Conservation (phyloP, 2,329 filamentous ascomycete genomes). For the Aspergillus caelatus region DNA sequence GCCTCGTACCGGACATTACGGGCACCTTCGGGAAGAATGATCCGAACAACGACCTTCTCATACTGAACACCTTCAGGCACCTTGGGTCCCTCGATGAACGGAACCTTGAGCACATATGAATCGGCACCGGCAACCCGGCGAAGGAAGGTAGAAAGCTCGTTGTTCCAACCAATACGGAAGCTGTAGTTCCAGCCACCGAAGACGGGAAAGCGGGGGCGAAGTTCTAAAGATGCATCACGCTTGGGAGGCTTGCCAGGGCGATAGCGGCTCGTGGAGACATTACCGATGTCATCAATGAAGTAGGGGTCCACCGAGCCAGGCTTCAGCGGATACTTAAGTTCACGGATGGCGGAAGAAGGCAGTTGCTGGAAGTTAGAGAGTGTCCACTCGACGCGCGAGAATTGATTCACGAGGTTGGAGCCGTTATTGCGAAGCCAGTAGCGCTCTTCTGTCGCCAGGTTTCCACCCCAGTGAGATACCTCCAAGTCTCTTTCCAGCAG, state of each 20-base stretch:
- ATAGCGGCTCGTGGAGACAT: conserved; percentile 92
- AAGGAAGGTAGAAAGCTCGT: conserved; percentile 75
- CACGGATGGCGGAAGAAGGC: conserved; percentile 76
- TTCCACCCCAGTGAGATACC: conserved; percentile 97
- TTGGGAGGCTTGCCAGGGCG: conserved; percentile 63
- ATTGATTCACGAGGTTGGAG: conserved; percentile 72
- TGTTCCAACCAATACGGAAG: conserved; percentile 96
- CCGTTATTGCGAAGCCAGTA: conserved; percentile 87
- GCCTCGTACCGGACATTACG: conserved; percentile 66
- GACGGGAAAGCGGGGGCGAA: conserved; percentile 92
- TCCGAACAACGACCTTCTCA: conserved; percentile 73
- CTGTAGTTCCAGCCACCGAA: conserved; percentile 99
- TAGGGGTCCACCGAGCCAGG: conserved; percentile 84
- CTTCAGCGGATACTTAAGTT: conserved; percentile 77
- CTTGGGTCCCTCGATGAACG: conserved; percentile 91
- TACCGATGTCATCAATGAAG: conserved; percentile 94
- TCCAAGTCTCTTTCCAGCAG: conserved; percentile 88
- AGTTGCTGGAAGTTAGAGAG: conserved; percentile 74
- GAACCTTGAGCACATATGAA: conserved; percentile 83
- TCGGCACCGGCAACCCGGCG: conserved; percentile 64
- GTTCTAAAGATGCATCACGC: conserved; percentile 79
- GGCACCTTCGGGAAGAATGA: conserved; percentile 90
- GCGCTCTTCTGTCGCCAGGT: conserved; percentile 90
- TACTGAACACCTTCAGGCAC: conserved; percentile 85
- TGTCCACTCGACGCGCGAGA: conserved; percentile 77